Conservation (phyloP, 2,329 filamentous ascomycete genomes). For the Botrytis porri region DNA sequence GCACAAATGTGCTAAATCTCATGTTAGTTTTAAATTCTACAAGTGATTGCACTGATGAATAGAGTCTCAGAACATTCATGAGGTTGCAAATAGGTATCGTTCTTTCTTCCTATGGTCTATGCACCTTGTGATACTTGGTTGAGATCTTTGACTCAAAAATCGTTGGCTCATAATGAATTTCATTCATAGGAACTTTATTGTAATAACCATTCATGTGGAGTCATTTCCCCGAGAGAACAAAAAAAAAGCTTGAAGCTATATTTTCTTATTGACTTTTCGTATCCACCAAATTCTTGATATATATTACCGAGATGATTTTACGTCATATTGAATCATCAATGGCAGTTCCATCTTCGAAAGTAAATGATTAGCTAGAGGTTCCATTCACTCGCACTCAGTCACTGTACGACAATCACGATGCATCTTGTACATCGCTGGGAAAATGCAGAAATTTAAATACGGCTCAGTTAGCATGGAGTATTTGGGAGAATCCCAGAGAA, state of each 20-base stretch:
- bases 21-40: no score
- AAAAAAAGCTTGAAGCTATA: background rate
- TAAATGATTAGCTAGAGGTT: fast-evolving
- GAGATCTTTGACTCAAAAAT: background rate
- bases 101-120: background rate
- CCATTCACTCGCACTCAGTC: background rate
- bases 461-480: background rate
- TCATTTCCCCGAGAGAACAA: background rate
- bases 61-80: background rate
- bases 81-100: background rate
- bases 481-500: background rate
- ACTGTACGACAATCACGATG: background rate
- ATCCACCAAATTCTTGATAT: background rate
- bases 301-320: background rate
- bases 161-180: no score
- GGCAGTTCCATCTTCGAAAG: background rate
- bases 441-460: background rate
- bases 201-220: background rate
- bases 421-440: no score
- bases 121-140: background rate
- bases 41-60: no score
- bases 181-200: background rate
- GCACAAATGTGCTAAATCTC: no score
- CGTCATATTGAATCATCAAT: background rate
- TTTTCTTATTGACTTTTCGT: background rate